phyloP scores from a whole-genome alignment of 495 filamentous ascomycete species.

The Antarctomyces pellizariae region DNA sequence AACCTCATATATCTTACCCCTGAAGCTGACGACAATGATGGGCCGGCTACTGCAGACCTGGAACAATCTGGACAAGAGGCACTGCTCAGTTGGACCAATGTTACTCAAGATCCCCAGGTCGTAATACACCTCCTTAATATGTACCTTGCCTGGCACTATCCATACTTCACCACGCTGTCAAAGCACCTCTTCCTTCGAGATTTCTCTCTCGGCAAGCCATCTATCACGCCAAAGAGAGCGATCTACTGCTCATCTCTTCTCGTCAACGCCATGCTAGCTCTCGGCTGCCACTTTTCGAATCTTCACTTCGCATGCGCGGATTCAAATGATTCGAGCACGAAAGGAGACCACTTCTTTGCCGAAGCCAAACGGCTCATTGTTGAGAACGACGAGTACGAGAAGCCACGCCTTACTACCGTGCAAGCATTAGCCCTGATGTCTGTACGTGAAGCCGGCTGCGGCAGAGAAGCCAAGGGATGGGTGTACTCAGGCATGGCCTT shows the following conservation, averaged over 20 bases:
- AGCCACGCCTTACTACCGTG: slow-evolving; percentile 74
- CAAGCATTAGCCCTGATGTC: slow-evolving; percentile 93
- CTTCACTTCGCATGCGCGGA: slow-evolving; percentile 43
- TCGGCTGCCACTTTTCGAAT: slow-evolving; percentile 91
- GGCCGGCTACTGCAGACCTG: slow-evolving; percentile 20
- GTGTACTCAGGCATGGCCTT: slow-evolving; percentile 97
- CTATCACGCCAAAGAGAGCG: slow-evolving; percentile 20
- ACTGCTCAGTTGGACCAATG: slow-evolving; percentile 64
- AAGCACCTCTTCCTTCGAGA: slow-evolving; percentile 74
- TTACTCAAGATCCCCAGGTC: slow-evolving; percentile 56
- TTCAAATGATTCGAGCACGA: slow-evolving; percentile 52
- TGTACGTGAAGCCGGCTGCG: slow-evolving; percentile 87
- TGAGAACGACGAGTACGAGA: slow-evolving; percentile 85
- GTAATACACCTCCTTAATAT: slow-evolving; percentile 79
- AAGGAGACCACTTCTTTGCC: slow-evolving; percentile 90
- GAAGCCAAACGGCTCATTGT: slow-evolving; percentile 80
- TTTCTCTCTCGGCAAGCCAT: slow-evolving; percentile 39
- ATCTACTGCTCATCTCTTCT: slow-evolving; percentile 74
- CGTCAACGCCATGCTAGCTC: slow-evolving; percentile 87
- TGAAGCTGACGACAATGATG: slow-evolving; percentile 23
- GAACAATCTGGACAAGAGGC: slow-evolving; percentile 33
- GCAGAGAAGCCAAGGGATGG: slow-evolving; percentile 87
- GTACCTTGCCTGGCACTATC: slow-evolving; percentile 98
- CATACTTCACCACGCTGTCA: slow-evolving; percentile 87
- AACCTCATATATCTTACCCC: slow-evolving; percentile 70